Base-by-base conservation (phyloP, 2,329 filamentous ascomycete species). In the Calonectria honghensis region DNA sequence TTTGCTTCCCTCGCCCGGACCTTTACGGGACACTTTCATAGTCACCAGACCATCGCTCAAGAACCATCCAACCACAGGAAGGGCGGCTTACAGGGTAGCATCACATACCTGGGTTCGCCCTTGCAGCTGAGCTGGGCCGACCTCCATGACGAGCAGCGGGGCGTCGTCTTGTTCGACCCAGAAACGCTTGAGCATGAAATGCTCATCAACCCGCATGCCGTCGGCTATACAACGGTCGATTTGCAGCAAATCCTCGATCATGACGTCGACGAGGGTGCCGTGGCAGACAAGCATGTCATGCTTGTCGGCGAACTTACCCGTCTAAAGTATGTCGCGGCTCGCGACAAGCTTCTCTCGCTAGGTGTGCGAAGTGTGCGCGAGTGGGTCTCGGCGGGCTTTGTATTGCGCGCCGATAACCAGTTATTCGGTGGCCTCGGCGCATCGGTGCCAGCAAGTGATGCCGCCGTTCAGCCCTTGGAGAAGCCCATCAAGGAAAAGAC, bases 11-110 rank as follows among this genome's bases (percentile, higher is more conserved):
- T 80, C 4, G 78, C 78, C 3, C 64, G 75, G n/a, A 80, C 77
- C 0, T 80, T 80, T 14, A 80, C 77, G 0, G 78, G 78, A 0
- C 78, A 80, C 68, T 80, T 80, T 18, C 78, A 79, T 18, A 76
- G 73, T 20, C 74, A 77, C 16, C 78, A 80, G 37, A 80, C 75
- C 45, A 80, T 80, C 13, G 7, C 16, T 3, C 70, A 79, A 27
- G 10, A 75, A 61, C 65, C 61, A 41, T 27, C 32, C 7, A 5
- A n/a, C 51, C 5, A 2, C n/a, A 59, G 50, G 9, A 66, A 69
- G 20, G 48, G 20, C 1, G 51, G 71, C 31, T 37, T 79, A 6
- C 31, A 5, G 13, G 78, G 78, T 3, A 80, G 77, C 39, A 1
- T 79, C 16, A 80, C 72, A 0, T 80, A 80, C 7, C 24, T 80